phyloP scores from a whole-genome alignment of 2,329 filamentous ascomycete genomes.

The Arthrobotrys sphaeroides region DNA sequence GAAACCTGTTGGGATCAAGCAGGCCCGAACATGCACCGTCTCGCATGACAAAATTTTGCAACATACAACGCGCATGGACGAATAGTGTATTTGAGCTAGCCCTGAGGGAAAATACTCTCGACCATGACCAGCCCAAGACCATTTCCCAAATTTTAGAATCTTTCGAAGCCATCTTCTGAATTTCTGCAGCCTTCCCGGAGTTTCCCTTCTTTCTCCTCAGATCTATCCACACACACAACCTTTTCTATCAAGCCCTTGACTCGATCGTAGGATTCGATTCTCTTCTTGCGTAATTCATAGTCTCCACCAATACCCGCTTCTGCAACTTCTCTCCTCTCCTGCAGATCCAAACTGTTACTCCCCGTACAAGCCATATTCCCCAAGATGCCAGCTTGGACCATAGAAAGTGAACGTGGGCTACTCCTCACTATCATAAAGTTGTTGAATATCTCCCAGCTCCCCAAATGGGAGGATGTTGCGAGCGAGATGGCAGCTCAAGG shows the following conservation, averaged over 20 bases:
- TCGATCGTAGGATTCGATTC: background rate
- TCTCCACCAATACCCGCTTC: background rate
- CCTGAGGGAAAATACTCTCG: background rate
- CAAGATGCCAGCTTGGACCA: slow-evolving; percentile 55
- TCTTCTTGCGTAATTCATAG: background rate
- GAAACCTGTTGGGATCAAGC: background rate
- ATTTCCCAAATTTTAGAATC: background rate
- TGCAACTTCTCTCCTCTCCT: background rate
- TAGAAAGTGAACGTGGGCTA: slow-evolving; percentile 53
- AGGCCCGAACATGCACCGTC: background rate
- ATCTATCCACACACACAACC: background rate
- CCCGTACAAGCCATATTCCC: background rate
- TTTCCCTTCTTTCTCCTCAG: background rate
- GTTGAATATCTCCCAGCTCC: slow-evolving; percentile 51
- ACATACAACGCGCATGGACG: slow-evolving; percentile 17
- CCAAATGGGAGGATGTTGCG: slow-evolving; percentile 56
- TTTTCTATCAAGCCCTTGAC: background rate
- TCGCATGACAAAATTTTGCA: background rate
- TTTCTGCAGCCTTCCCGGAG: slow-evolving; percentile 1
- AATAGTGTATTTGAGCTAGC: background rate
- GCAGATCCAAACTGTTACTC: background rate
- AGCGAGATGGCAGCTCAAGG: slow-evolving; percentile 52
- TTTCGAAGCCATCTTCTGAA: background rate
- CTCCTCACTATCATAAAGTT: slow-evolving; percentile 56
- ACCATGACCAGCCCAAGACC: background rate